Percentiles rank a stretch among this genome's conserved stretches.
Conservation (phyloP, 305 asterid species). For the Solanum hybrid region DNA sequence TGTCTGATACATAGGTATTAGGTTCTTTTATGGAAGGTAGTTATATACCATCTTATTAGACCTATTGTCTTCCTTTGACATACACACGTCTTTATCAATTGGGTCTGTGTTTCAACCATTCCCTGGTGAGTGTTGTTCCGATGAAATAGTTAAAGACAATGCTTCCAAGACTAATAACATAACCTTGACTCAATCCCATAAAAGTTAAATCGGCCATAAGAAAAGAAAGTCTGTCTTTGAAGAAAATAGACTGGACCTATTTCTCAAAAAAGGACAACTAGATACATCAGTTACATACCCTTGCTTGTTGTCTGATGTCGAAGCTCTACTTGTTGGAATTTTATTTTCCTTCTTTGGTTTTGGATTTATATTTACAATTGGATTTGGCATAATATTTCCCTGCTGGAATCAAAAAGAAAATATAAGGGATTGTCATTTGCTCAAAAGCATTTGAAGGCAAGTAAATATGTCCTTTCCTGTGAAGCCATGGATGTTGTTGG, state of each 20-base stretch:
- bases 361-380: conserved; percentile 27
- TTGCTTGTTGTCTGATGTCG: conserved; percentile 65
- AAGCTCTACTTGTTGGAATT: conserved; percentile 53
- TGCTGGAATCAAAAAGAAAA: conserved; percentile 32
- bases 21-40: background rate
- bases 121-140: background rate
- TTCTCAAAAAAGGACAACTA: background rate
- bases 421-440: conserved; percentile 3
- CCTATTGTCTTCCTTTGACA: background rate
- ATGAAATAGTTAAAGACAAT: background rate
- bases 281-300: conserved; percentile 31
- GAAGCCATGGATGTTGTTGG: conserved; percentile 30
- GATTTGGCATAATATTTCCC: conserved; percentile 29
- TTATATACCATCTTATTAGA: background rate
- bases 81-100: background rate
- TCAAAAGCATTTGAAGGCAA: conserved; percentile 8
- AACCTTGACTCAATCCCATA: background rate
- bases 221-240: background rate
- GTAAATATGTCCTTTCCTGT: conserved; percentile 36
- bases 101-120: background rate
- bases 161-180: background rate
- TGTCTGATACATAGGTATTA: background rate
- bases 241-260: background rate
- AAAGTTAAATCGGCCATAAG: background rate
- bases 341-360: conserved; percentile 49